Conservation (phyloP, 805 yeast genomes). For the Sungouiella blattae region DNA sequence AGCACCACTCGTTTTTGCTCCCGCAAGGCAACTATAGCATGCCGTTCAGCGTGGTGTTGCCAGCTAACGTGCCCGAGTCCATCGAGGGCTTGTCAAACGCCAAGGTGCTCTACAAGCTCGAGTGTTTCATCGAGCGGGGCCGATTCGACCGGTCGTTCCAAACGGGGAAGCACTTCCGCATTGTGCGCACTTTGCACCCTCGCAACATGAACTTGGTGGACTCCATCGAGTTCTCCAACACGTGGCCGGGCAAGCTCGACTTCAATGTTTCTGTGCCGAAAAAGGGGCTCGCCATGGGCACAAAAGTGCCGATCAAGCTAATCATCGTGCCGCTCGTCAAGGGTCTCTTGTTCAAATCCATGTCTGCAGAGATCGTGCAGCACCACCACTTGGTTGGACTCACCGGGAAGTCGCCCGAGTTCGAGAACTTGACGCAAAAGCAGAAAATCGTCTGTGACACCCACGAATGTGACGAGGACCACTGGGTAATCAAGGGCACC, state of each 20-base stretch:
- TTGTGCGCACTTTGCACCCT: conserved; percentile 43
- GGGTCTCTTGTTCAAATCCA: conserved; percentile 37
- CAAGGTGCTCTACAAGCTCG: conserved; percentile 40
- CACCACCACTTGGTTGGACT: conserved; percentile 30
- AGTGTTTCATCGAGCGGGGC: conserved; percentile 40
- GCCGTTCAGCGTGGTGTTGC: conserved; percentile 44
- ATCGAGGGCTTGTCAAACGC: conserved; percentile 48
- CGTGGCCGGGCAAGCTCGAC: conserved; percentile 53
- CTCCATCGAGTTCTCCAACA: conserved; percentile 44
- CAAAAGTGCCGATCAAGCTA: conserved; percentile 38
- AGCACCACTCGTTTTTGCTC: conserved; percentile 34
- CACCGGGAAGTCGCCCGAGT: conserved; percentile 40
- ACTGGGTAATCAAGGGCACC: conserved; percentile 44
- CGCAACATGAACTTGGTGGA: conserved; percentile 37
- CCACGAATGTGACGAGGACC: conserved; percentile 26
- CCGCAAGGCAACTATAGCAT: conserved; percentile 52
- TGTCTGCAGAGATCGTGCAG: conserved; percentile 32
- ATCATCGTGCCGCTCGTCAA: conserved; percentile 46
- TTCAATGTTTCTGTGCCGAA: conserved; percentile 43
- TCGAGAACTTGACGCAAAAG: conserved; percentile 30
- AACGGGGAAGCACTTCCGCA: conserved; percentile 38
- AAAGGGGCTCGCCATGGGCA: conserved; percentile 47
- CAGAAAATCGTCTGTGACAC: conserved; percentile 21
- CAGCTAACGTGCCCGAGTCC: conserved; percentile 47
- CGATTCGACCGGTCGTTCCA: conserved; percentile 36